Percentiles rank a stretch among this genome's conserved stretches.
These are phyloP conservation scores for Puccinia brachypodii DNA, from an alignment of 1,284 basidiomycete species.

Conservation along the genomic window DNA sequence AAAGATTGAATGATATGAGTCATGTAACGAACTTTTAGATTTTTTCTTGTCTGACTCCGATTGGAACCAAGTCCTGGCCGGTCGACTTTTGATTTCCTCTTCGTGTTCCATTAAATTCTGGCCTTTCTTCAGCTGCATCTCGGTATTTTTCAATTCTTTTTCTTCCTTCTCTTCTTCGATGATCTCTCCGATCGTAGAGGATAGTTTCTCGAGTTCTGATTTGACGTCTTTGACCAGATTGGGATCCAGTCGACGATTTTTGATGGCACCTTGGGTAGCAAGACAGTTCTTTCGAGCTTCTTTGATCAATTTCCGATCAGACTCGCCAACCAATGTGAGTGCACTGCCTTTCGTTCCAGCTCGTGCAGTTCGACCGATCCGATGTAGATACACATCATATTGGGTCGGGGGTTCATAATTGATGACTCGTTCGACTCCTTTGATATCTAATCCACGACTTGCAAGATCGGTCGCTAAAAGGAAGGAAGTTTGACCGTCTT, in stretches of 20 bases:
- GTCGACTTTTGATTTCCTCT: slow-evolving; percentile 89
- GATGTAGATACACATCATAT: slow-evolving; percentile 89
- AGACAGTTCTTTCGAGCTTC: slow-evolving; percentile 82
- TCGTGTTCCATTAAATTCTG: slow-evolving; percentile 94
- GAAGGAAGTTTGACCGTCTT: slow-evolving; percentile 79
- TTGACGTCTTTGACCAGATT: slow-evolving; percentile 74
- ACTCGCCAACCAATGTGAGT: slow-evolving; percentile 91
- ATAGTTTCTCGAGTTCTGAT: slow-evolving; percentile 70
- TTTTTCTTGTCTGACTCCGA: slow-evolving; percentile 76
- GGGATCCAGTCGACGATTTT: slow-evolving; percentile 83
- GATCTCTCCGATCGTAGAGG: slow-evolving; percentile 76
- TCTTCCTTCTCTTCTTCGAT: slow-evolving; percentile 93
- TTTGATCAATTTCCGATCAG: slow-evolving; percentile 94
- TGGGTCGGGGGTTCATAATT: slow-evolving; percentile 98
- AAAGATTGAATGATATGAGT: not conserved
- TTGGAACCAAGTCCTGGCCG: slow-evolving; percentile 98
- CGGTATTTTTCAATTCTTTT: slow-evolving; percentile 83
- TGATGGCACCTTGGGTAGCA: slow-evolving; percentile 71
- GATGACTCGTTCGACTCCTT: slow-evolving; percentile 57
- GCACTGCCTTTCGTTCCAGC: slow-evolving; percentile 92
- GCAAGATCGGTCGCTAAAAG: slow-evolving; percentile 95
- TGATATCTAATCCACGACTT: slow-evolving; percentile 61
- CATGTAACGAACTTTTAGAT: slow-evolving; percentile 67
- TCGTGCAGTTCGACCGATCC: slow-evolving; percentile 93
- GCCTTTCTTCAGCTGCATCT: slow-evolving; percentile 94